These are phyloP conservation scores for Eucalyptus marginata DNA, from an alignment of 345 rosid species.

Conservation along the genomic window DNA sequence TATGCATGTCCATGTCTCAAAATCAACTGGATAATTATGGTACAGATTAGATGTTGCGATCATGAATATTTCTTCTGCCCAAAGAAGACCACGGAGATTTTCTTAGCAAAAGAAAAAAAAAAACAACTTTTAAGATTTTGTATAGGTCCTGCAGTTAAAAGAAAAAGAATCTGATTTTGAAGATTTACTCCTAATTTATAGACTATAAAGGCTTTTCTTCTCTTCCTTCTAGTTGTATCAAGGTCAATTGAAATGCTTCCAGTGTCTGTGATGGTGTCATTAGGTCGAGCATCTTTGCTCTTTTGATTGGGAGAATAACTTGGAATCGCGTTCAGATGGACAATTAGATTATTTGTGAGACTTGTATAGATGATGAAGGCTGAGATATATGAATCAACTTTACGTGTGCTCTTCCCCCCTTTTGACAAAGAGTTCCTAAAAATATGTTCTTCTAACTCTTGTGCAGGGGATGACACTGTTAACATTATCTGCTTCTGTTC, in stretches of 20 bases:
- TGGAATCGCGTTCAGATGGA: background rate
- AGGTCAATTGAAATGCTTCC: background rate
- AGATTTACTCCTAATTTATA: background rate
- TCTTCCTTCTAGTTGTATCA: background rate
- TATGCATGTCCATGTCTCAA: background rate
- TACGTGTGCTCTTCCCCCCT: background rate
- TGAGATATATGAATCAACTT: background rate
- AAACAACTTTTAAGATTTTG: background rate
- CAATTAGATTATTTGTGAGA: background rate
- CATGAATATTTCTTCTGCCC: background rate
- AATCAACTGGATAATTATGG: background rate
- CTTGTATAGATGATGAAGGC: background rate
- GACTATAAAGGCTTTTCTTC: background rate
- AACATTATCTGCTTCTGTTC: conserved; percentile 63
- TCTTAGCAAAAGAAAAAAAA: background rate
- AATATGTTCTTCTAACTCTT: background rate
- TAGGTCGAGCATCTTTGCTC: background rate
- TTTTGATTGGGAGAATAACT: background rate
- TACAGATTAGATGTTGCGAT: background rate
- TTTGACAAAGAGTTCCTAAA: background rate
- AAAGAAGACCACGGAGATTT: background rate
- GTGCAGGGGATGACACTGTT: conserved; percentile 85
- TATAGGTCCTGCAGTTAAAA: background rate
- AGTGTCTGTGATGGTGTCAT: background rate
- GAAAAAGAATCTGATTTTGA: background rate